Conservation (phyloP, 441 rosid genomes). For the Adansonia grandidieri region DNA sequence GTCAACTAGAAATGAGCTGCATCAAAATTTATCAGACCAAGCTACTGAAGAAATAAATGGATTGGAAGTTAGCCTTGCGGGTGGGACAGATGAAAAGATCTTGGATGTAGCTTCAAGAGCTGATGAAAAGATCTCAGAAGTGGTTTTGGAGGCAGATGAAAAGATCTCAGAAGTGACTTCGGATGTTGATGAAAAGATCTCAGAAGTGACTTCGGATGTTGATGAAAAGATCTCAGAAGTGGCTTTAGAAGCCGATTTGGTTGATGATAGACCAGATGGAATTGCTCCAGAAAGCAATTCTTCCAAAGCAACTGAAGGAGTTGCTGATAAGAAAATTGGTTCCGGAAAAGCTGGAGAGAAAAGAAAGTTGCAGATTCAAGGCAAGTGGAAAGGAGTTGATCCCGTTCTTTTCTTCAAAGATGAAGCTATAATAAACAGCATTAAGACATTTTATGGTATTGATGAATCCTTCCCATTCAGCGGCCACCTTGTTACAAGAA, state of each 20-base stretch:
- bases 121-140: conserved; percentile 46
- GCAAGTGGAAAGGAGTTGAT: conserved; percentile 92
- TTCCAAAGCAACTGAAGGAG: conserved; percentile 40
- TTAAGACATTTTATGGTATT: conserved; percentile 85
- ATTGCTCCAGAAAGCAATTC: conserved; percentile 42
- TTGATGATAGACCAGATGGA: conserved; percentile 42
- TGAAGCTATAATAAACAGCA: conserved; percentile 65
- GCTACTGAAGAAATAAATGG: conserved; percentile 36
- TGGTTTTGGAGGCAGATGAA: conserved; percentile 39
- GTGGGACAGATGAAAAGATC: conserved; percentile 39
- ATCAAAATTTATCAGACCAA: conserved; percentile 39
- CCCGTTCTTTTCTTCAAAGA: conserved; percentile 90
- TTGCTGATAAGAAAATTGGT: conserved; percentile 44
- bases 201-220: conserved; percentile 43
- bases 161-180: conserved; percentile 45
- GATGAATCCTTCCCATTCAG: conserved; percentile 66
- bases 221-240: conserved; percentile 47
- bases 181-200: conserved; percentile 44
- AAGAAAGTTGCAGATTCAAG: conserved; percentile 76
- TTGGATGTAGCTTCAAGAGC: conserved; percentile 42
- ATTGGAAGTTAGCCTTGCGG: conserved; percentile 41
- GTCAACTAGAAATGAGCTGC: conserved; percentile 35
- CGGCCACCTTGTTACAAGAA: conserved; percentile 86
- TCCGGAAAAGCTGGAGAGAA: conserved; percentile 48
- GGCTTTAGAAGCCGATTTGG: conserved; percentile 44